Conservation (phyloP, 2,329 filamentous ascomycete genomes). For the Fusarium miscanthi region DNA sequence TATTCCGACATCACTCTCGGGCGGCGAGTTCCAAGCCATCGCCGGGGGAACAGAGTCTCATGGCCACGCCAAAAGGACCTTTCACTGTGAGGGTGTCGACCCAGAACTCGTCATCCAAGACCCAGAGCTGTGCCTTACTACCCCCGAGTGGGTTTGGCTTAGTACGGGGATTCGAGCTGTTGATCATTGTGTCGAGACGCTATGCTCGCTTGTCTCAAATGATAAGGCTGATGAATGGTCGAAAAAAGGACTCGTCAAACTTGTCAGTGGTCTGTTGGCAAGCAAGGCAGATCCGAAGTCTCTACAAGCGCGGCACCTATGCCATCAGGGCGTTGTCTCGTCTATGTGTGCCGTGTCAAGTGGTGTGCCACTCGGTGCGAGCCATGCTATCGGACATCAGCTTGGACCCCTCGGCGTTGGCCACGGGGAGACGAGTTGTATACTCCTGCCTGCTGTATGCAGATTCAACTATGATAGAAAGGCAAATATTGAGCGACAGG, state of each 20-base stretch:
- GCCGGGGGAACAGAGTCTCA: constrained; percentile 46
- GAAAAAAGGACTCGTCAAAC: neutral
- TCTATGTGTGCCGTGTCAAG: constrained; percentile 60
- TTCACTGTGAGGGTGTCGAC: constrained; percentile 51
- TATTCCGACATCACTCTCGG: constrained; percentile 52
- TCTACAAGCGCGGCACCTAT: constrained; percentile 56
- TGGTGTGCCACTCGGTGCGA: constrained; percentile 58
- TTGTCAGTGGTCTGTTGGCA: constrained; percentile 6
- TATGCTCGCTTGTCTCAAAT: constrained; percentile 57
- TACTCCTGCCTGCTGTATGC: constrained; percentile 63
- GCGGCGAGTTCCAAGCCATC: constrained; percentile 51
- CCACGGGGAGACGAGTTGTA: constrained; percentile 64
- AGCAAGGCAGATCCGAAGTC: constrained; percentile 46
- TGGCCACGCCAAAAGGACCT: constrained; percentile 44
- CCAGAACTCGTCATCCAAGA: constrained; percentile 67
- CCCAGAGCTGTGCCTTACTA: constrained; percentile 61
- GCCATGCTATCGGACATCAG: constrained; percentile 65
- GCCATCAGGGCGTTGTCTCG: constrained; percentile 62
- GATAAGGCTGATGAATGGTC: constrained; percentile 45
- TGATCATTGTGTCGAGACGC: constrained; percentile 68
- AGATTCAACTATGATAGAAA: constrained; percentile 60
- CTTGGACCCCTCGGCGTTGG: constrained; percentile 66
- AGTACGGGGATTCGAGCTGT: constrained; percentile 67
- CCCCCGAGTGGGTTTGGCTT: constrained; percentile 65
- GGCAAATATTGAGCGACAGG: constrained; percentile 47